phyloP scores from a whole-genome alignment of 2,329 filamentous ascomycete species.

The Scedosporium dehoogii region DNA sequence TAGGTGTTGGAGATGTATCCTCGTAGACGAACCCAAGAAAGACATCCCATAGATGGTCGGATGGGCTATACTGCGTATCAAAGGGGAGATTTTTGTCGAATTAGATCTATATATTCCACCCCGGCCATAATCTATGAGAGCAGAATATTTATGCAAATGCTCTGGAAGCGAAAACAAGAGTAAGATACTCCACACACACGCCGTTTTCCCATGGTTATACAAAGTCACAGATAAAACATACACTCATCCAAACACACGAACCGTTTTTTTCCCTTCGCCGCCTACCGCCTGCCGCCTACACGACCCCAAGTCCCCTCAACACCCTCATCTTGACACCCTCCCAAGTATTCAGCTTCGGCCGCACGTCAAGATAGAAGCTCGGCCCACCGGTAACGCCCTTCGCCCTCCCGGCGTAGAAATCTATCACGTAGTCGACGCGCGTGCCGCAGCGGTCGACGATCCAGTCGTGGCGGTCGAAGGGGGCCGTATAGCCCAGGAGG shows the following conservation, averaged over 20 bases:
- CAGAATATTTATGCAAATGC: neutral
- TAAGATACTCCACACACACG: neutral
- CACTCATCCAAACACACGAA: neutral
- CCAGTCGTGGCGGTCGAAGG: slow-evolving; percentile 97
- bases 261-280: neutral
- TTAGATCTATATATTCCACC: neutral
- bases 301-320: slow-evolving; percentile 38
- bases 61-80: neutral
- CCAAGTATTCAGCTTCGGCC: slow-evolving; percentile 59
- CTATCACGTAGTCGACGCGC: slow-evolving; percentile 88
- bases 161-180: neutral
- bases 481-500: slow-evolving; percentile 75
- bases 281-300: slow-evolving; percentile 21
- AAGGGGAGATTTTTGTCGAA: neutral
- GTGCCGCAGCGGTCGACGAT: slow-evolving; percentile 84
- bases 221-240: neutral
- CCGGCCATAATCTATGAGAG: neutral
- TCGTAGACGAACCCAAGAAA: too few species aligned
- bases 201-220: neutral
- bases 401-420: slow-evolving; percentile 77
- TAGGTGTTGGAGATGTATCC: too few species aligned
- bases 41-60: too few species aligned
- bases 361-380: slow-evolving; percentile 59
- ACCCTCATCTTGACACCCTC: slow-evolving; percentile 60
- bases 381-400: slow-evolving; percentile 23